phyloP scores from a whole-genome alignment of 306 rosid species.

The Chamaecrista fasciculata region DNA sequence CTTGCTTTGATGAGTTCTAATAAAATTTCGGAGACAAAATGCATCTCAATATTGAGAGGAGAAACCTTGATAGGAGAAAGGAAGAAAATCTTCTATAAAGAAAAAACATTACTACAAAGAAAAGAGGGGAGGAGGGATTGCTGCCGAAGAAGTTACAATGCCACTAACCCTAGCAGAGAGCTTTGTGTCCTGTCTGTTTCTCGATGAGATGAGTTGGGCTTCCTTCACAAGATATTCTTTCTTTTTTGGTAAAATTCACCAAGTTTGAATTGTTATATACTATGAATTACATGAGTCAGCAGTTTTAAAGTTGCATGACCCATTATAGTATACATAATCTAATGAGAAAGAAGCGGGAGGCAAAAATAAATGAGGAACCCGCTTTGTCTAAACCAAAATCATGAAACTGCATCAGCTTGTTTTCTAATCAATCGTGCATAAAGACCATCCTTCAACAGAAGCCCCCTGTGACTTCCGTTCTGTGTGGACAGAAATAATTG shows the following conservation, averaged over 20 bases:
- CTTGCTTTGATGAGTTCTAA: too few relatives aligned
- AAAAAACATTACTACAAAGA: too few relatives aligned
- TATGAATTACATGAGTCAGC: conserved; percentile 37
- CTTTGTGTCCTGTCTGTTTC: too few relatives aligned
- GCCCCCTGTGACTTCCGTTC: conserved; percentile 84
- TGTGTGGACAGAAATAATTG: conserved; percentile 31
- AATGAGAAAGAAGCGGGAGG: conserved; percentile 26
- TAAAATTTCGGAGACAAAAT: too few relatives aligned
- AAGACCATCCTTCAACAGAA: conserved; percentile 67
- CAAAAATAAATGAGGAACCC: conserved; percentile 6
- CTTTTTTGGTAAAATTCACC: conserved; percentile 21
- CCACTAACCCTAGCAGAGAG: too few relatives aligned
- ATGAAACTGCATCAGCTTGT: conserved; percentile 78
- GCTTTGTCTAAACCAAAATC: conserved; percentile 30
- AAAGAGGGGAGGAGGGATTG: too few relatives aligned
- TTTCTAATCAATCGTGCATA: conserved; percentile 76
- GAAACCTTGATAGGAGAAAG: too few relatives aligned
- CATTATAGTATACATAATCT: conserved; percentile 28
- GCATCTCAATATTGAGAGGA: too few relatives aligned
- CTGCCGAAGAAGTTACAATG: too few relatives aligned
- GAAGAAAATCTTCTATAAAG: too few relatives aligned
- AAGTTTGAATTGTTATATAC: conserved; percentile 14
- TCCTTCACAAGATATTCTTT: conserved; percentile 6
- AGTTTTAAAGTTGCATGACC: conserved; percentile 34
- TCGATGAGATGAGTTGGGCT: too few relatives aligned